Evolutionary conservation across 2,329 filamentous ascomycete genomes (phyloP).

Genomic region (Stagonosporopsis chrysanthemi): DNA sequence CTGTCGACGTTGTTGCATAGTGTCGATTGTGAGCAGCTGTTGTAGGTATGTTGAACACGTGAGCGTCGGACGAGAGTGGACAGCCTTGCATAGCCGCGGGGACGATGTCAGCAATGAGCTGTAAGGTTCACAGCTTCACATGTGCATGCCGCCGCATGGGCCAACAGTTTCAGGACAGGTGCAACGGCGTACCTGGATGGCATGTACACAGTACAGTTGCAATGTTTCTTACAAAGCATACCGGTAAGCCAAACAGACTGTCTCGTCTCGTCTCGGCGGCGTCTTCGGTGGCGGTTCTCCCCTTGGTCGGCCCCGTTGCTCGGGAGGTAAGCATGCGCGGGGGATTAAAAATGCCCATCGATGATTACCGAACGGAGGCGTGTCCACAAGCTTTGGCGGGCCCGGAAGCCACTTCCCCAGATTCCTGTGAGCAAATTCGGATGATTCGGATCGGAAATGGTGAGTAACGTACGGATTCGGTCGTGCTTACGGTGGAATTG

Average conservation of each 20-base stretch:
- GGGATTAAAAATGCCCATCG: not conserved
- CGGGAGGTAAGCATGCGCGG: not conserved
- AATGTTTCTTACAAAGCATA: conserved; percentile 1
- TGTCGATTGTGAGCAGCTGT: too few species aligned
- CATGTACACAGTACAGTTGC: not conserved
- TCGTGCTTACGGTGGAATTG: conserved; percentile 4
- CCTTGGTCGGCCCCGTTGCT: not conserved
- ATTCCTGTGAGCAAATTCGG: conserved; percentile 8
- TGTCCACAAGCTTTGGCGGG: conserved; percentile 11
- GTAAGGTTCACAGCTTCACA: conserved; percentile 7
- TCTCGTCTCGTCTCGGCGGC: not conserved
- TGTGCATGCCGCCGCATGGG: not conserved
- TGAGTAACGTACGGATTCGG: conserved; percentile 3
- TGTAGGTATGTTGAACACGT: not conserved
- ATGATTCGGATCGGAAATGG: conserved; percentile 16
- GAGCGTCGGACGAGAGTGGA: conserved; percentile 2
- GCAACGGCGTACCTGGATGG: conserved; percentile 8
- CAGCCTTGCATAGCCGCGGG: conserved; percentile 5
- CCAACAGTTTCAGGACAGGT: conserved; percentile 12
- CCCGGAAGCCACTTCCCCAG: conserved; percentile 21
- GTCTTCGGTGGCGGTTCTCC: not conserved
- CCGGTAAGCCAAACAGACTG: not conserved
- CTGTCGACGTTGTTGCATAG: too few species aligned
- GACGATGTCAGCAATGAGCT: not conserved
- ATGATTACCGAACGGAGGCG: conserved; percentile 2